These are phyloP conservation scores for Rhizopogon vulgaris DNA, from an alignment of 768 basidiomycete species.

Conservation along the genomic window DNA sequence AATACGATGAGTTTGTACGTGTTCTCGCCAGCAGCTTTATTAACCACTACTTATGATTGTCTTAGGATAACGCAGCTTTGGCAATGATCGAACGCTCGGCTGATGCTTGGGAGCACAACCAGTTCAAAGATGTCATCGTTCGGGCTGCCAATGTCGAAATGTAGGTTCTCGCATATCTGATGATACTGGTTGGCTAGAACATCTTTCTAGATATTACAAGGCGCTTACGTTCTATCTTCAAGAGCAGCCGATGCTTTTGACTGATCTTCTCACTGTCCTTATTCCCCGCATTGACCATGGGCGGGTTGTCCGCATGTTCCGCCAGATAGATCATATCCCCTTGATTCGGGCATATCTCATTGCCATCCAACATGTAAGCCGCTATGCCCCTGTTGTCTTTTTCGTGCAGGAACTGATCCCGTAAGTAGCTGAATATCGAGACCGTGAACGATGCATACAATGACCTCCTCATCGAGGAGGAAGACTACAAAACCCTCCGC, in stretches of 20 bases:
- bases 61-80: constrained; percentile 89
- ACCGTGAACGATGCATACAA: constrained; percentile 99
- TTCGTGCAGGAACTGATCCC: constrained; percentile 1
- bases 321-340: constrained; percentile 91
- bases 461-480: constrained; percentile 96
- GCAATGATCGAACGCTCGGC: constrained; percentile 98
- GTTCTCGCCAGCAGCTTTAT: neutral
- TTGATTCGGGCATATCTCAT: constrained; percentile 95
- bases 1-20: constrained; percentile 91
- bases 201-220: constrained; percentile 78
- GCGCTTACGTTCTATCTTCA: constrained; percentile 90
- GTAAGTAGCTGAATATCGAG: constrained; percentile 80
- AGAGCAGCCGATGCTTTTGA: constrained; percentile 89
- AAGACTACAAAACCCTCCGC: constrained; percentile 95
- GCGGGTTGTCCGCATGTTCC: constrained; percentile 94
- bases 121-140: constrained; percentile 98
- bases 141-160: constrained; percentile 98
- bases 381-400: neutral
- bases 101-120: constrained; percentile 99
- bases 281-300: constrained; percentile 93
- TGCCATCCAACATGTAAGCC: constrained; percentile 84
- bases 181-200: neutral
- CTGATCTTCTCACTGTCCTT: constrained; percentile 87
- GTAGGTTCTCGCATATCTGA: constrained; percentile 33
- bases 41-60: constrained; percentile 1